Percentiles rank a stretch among this genome's conserved stretches.
These are phyloP conservation scores for Metarhizium humberi DNA, from an alignment of 2,329 filamentous ascomycete species.

Conservation along the genomic window DNA sequence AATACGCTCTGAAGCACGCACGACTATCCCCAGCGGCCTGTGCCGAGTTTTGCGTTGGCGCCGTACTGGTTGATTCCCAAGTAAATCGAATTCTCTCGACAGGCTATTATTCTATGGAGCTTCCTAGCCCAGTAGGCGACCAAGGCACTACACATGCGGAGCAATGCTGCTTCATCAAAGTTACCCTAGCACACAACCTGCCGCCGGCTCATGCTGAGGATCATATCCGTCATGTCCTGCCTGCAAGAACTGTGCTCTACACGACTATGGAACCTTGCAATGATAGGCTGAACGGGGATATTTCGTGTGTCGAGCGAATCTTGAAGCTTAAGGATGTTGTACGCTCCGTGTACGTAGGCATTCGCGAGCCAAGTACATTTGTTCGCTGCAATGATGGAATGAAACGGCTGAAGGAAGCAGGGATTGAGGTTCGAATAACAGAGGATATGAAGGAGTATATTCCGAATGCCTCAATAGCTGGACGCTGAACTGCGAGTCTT, in stretches of 20 bases:
- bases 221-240: conserved; percentile 23
- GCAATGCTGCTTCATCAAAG: conserved; percentile 35
- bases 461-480: not conserved
- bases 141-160: conserved; percentile 30
- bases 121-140: conserved; percentile 25
- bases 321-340: conserved; percentile 21
- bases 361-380: conserved; percentile 27
- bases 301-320: conserved; percentile 26
- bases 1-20: conserved; percentile 24
- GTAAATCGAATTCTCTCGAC: no score
- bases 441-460: not conserved
- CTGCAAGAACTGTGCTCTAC: conserved; percentile 28
- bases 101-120: no score
- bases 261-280: conserved; percentile 38
- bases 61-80: no score
- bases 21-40: conserved; percentile 14
- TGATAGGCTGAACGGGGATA: conserved; percentile 28
- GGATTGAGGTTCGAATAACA: not conserved
- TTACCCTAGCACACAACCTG: conserved; percentile 25
- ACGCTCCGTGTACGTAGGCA: conserved; percentile 27
- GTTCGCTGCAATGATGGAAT: conserved; percentile 22
- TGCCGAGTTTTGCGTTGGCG: no score
- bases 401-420: conserved; percentile 8
- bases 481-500: not conserved
- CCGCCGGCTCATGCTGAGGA: conserved; percentile 17